Evolutionary conservation across 257 asterid genomes (phyloP), one percentile per base, ranked within the genome.

Genomic region (Nicotiana obtusifolia): DNA sequence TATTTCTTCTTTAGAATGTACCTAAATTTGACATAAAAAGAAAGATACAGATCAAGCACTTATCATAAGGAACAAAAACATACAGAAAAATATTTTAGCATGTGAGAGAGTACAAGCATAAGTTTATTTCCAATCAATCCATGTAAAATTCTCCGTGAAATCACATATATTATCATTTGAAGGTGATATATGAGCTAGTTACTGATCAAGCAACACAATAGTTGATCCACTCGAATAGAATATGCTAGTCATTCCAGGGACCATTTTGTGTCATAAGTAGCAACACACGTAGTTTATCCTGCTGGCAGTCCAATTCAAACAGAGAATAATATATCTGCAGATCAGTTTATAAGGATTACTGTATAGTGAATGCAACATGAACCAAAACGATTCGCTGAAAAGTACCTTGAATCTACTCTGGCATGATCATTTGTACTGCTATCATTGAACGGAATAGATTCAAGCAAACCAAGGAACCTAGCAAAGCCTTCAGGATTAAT

Each of bases 1-100:
- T 92, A 95, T 91, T 95, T 91, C 89, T 94, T 95, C 90, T 95
- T 95, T 49, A 95, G 82, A 84, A 94, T 93, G 92, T 95, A 95
- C 89, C 99, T 95, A 41, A 83, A 77, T 8, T 64, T 30, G 11
- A 28, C 15, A 44, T 31, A 52, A 81, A 47, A 68, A 47, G 13
- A 8, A 47, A 73, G 61, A 64, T 73, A 24, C 59, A 24, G 37
- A 49, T 73, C 35, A 73, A 49, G 14, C 16, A 73, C 33, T 13
- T 22, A 1, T 71, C 78, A 47, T 22, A 73, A 73, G 61, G 41
- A 44, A 22, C 47, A 9, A 28, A 73, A 73, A 73, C 4, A 73
- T 73, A 73, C 20, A 73, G 60, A 44, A 5, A 73, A 44, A 44
- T 14, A 31, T 73, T 22, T 73, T 15, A 47, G 30, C 35, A 24